Conservation (phyloP, 805 yeast species). For the Lachancea fermentati region DNA sequence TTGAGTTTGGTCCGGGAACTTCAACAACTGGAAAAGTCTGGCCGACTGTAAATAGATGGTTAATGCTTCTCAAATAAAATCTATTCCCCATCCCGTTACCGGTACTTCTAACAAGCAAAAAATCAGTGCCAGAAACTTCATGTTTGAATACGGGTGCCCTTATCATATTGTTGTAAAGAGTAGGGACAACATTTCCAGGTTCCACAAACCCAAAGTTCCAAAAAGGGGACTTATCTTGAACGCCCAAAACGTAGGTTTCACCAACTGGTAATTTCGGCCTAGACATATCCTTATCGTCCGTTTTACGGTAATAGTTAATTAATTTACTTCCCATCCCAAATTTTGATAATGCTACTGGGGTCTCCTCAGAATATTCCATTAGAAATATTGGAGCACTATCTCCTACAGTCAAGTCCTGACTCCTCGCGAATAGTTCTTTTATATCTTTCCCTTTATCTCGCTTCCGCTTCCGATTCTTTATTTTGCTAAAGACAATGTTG, state of each 20-base stretch:
- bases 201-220: constrained; percentile 98
- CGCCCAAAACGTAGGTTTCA: constrained; percentile 93
- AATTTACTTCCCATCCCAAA: constrained; percentile 95
- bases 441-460: constrained; percentile 81
- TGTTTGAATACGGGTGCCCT: constrained; percentile 93
- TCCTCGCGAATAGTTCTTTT: constrained; percentile 61
- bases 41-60: constrained; percentile 79
- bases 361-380: constrained; percentile 87
- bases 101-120: constrained; percentile 69
- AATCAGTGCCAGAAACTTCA: constrained; percentile 72
- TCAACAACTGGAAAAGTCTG: constrained; percentile 90
- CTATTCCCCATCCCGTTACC: constrained; percentile 73
- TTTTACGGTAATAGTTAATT: constrained; percentile 87
- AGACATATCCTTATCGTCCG: constrained; percentile 68
- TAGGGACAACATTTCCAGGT: constrained; percentile 89
- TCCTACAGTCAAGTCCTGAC: constrained; percentile 75
- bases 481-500: constrained; percentile 64
- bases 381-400: constrained; percentile 75
- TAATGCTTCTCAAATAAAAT: constrained; percentile 63
- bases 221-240: constrained; percentile 92
- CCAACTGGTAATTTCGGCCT: constrained; percentile 88
- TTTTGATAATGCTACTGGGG: constrained; percentile 73
- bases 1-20: constrained; percentile 95
- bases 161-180: constrained; percentile 83
- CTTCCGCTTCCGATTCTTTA: constrained; percentile 77